Evolutionary conservation across 805 yeast species (phyloP), one percentile per base, ranked within the genome.

Genomic region (Wickerhamiella dianesei): DNA sequence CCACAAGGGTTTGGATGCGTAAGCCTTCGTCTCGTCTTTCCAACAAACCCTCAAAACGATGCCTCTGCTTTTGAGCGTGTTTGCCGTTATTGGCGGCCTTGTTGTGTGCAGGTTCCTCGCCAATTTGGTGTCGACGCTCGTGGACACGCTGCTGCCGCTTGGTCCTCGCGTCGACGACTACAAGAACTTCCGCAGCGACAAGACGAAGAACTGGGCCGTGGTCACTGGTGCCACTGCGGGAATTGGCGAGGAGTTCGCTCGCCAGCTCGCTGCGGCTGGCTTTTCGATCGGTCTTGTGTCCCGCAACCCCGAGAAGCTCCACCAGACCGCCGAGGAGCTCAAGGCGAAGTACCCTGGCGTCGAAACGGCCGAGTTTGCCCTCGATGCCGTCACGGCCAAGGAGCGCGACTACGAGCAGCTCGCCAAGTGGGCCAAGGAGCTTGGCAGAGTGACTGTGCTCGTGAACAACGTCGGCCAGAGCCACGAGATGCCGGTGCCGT

Each of bases 181-280:
- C 47, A 46, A 47, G 22, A 44, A 50, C 41, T 50, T 44, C 13
- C 64, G 66, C 44, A 82, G 81, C 21, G 70, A 39, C 19, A 12
- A 21, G 2, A 35, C 41, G 36, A 22, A 18, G 22, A 41, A 75
- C 37, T 92, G 96, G 89, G 96, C 96, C n/a, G 82, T 92, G 29
- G 75, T 92, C 16, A 92, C 98, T 4, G 98, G 98, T 49, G 94
- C 96, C 3, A 85, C 96, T 43, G 97, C 92, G 62, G 98, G 98
- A 35, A 82, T 92, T 59, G 98, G 98, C 48, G 86, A 88, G 62
- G 95, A 92, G 63, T 92, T 76, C 60, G 80, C 96, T 1, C 59
- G 66, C 21, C 97, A 89, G 66, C 73, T 92, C 64, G 98, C 97
- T 12, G 64, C 72, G 46, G 78, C 74, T 53, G 95, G 95, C 1